Evolutionary conservation across 495 filamentous ascomycete genomes (phyloP).

Genomic region (Achaetomiella virescens): DNA sequence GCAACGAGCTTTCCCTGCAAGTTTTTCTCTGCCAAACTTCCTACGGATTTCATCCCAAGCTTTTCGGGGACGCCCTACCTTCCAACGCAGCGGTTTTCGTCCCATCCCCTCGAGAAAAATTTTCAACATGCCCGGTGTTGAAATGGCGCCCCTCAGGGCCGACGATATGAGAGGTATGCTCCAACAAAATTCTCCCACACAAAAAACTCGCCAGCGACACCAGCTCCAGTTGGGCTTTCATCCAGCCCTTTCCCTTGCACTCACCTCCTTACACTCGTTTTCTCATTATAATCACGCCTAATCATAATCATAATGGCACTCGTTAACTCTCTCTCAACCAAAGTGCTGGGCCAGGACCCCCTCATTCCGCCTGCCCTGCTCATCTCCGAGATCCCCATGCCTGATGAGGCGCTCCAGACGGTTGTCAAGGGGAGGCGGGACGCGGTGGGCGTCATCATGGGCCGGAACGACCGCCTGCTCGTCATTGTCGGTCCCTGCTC

Average conservation of each 20-base stretch:
- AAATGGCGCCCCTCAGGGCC: slow-evolving; percentile 41
- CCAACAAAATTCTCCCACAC: background rate
- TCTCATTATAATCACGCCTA: background rate
- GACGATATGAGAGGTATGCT: slow-evolving; percentile 45
- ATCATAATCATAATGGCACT: slow-evolving; percentile 1
- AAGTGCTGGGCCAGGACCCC: slow-evolving; percentile 93
- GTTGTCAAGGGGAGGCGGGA: slow-evolving; percentile 80
- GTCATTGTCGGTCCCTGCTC: slow-evolving; percentile 95
- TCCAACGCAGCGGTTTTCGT: background rate
- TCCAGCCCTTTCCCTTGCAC: background rate
- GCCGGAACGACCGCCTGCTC: slow-evolving; percentile 74
- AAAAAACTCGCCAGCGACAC: background rate
- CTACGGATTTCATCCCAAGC: background rate
- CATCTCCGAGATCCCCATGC: slow-evolving; percentile 79
- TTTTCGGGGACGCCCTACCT: background rate
- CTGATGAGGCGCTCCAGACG: slow-evolving; percentile 54
- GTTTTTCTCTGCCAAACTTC: background rate
- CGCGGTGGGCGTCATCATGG: slow-evolving; percentile 75
- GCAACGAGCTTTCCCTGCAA: background rate
- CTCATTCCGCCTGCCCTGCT: slow-evolving; percentile 86
- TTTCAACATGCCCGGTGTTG: slow-evolving; percentile 39
- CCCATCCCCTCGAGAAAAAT: slow-evolving; percentile 1
- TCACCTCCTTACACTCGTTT: background rate
- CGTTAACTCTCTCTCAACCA: slow-evolving; percentile 19
- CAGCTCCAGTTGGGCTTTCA: background rate